Percentiles rank a stretch among this genome's conserved stretches.
Evolutionary conservation across 2,329 filamentous ascomycete genomes (phyloP).

Genomic region (Alternaria gansuensis): DNA sequence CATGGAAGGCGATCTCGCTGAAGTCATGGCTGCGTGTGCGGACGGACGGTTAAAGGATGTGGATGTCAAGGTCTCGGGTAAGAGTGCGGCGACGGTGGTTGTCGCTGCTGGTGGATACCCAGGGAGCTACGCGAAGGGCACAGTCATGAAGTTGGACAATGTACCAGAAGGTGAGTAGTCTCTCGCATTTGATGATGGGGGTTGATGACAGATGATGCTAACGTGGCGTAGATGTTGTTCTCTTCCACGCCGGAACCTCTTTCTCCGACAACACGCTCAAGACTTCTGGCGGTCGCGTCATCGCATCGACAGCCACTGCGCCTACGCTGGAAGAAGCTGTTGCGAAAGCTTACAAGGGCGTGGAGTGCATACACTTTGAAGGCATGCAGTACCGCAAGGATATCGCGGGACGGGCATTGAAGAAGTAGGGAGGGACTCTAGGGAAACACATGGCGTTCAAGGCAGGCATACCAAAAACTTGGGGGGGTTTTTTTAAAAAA

Average conservation of each 20-base stretch:
- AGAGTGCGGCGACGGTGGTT: slow-evolving; percentile 90
- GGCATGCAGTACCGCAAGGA: slow-evolving; percentile 93
- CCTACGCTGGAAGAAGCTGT: slow-evolving; percentile 82
- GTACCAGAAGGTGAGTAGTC: slow-evolving; percentile 56
- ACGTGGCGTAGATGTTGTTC: slow-evolving; percentile 62
- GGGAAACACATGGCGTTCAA: slow-evolving; percentile 3
- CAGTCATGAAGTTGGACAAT: slow-evolving; percentile 64
- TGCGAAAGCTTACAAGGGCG: slow-evolving; percentile 83
- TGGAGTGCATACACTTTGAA: slow-evolving; percentile 81
- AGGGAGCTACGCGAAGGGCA: slow-evolving; percentile 80
- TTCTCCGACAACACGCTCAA: slow-evolving; percentile 69
- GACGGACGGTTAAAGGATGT: slow-evolving; percentile 76
- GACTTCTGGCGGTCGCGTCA: slow-evolving; percentile 88
- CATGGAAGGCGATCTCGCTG: slow-evolving; percentile 84
- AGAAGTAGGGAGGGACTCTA: slow-evolving; percentile 29
- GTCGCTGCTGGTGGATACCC: slow-evolving; percentile 93
- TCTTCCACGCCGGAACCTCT: slow-evolving; percentile 93
- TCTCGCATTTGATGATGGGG: slow-evolving; percentile 55
- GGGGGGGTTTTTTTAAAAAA: no score
- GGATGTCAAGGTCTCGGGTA: slow-evolving; percentile 70
- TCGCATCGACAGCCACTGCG: slow-evolving; percentile 85
- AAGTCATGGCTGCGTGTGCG: slow-evolving; percentile 87
- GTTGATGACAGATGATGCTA: slow-evolving; percentile 14
- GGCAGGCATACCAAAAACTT: slow-evolving; percentile 11
- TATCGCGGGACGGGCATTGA: slow-evolving; percentile 71